Conservation (phyloP, 208 protist species). For the Strigomonas culicis region DNA sequence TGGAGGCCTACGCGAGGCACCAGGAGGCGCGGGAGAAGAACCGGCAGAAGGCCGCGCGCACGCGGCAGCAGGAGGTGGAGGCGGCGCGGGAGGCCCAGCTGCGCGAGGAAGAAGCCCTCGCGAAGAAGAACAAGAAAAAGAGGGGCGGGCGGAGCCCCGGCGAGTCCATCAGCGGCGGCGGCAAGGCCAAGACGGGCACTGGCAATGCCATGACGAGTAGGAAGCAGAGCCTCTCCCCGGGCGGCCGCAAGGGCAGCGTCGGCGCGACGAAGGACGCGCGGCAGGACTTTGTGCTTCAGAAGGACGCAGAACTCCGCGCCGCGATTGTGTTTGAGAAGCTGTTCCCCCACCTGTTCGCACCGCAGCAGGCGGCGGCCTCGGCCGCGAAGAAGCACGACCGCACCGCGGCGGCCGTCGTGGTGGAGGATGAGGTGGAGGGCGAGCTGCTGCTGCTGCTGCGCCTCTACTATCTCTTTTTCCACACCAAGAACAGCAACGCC, state of each 20-base stretch:
- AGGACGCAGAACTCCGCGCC: not conserved
- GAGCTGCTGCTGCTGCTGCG: not conserved
- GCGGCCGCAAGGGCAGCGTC: not conserved
- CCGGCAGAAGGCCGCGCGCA: not conserved
- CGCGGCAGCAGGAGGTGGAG: not conserved
- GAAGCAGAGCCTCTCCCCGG: not conserved
- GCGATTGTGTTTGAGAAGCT: not conserved
- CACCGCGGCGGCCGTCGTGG: not conserved
- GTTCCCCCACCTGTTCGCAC: not conserved
- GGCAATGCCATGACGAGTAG: not conserved
- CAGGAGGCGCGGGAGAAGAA: not conserved
- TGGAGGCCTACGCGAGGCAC: not conserved
- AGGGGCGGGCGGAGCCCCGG: not conserved
- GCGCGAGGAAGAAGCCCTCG: not conserved
- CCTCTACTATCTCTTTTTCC: not conserved
- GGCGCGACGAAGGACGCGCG: not conserved
- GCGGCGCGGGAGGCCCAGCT: not conserved
- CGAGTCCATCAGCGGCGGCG: not conserved
- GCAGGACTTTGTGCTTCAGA: not conserved
- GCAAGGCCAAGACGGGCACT: not conserved
- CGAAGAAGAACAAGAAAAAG: not conserved
- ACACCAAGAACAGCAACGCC: not conserved
- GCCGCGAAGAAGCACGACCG: not conserved
- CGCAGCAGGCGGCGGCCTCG: constrained; percentile 3
- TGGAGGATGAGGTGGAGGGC: not conserved